phyloP scores from a whole-genome alignment of 1,284 basidiomycete species.

The Leucoagaricus sp. region DNA sequence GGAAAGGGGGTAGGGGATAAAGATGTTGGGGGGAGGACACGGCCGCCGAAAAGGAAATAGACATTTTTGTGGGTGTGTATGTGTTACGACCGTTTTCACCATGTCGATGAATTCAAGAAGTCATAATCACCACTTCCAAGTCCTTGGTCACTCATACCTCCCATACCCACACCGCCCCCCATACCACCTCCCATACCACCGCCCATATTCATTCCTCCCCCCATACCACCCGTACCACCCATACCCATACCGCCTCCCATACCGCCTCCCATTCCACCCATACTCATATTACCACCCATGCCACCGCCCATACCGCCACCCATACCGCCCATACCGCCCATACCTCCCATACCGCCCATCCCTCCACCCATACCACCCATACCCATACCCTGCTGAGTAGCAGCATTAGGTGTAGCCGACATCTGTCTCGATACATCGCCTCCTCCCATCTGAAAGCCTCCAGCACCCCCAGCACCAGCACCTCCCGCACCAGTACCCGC shows the following conservation, averaged over 20 bases:
- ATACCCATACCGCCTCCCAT: conserved; percentile 16
- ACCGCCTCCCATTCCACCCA: conserved; percentile 11
- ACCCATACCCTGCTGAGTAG: conserved; percentile 32
- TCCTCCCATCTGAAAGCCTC: conserved; percentile 33
- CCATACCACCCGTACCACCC: conserved; percentile 4
- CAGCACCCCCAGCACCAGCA: conserved; percentile 27
- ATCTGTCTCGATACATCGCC: conserved; percentile 40
- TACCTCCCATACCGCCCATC: conserved; percentile 4
- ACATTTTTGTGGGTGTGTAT: too few species aligned
- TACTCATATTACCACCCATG: conserved; percentile 7
- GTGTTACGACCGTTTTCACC: neutral
- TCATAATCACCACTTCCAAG: conserved; percentile 12
- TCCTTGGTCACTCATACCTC: conserved; percentile 10
- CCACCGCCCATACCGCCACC: conserved; percentile 12
- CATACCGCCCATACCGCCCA: conserved; percentile 10
- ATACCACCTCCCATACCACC: conserved; percentile 17
- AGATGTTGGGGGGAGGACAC: too few species aligned
- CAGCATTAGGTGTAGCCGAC: conserved; percentile 43
- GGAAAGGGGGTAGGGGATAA: neutral
- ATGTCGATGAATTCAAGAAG: conserved; percentile 10
- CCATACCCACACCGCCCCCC: conserved; percentile 1
- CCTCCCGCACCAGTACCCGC: conserved; percentile 26
- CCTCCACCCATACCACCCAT: conserved; percentile 12
- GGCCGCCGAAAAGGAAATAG: neutral
- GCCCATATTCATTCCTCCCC: conserved; percentile 2